phyloP scores from a whole-genome alignment of 495 filamentous ascomycete species.

The Xylaria acuta region DNA sequence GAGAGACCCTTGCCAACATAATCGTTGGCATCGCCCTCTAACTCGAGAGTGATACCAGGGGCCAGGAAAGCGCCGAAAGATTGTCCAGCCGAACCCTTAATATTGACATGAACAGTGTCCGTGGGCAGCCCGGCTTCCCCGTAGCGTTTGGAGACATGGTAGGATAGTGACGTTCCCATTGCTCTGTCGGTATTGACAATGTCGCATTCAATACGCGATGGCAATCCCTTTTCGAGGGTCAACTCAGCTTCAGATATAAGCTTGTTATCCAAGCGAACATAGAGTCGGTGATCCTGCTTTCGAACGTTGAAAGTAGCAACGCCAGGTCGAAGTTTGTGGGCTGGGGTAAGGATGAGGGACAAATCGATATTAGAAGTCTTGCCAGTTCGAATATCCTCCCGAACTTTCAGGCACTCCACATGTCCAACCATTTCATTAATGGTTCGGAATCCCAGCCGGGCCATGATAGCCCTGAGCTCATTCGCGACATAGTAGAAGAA shows the following conservation, averaged over 20 bases:
- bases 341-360: slow-evolving; percentile 93
- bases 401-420: slow-evolving; percentile 83
- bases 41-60: slow-evolving; percentile 92
- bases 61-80: slow-evolving; percentile 97
- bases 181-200: slow-evolving; percentile 98
- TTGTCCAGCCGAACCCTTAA: slow-evolving; percentile 98
- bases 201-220: slow-evolving; percentile 94
- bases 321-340: slow-evolving; percentile 93
- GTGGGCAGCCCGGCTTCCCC: slow-evolving; percentile 90
- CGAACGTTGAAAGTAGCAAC: slow-evolving; percentile 99
- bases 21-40: slow-evolving; percentile 97
- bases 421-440: slow-evolving; percentile 99
- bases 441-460: slow-evolving; percentile 89
- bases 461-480: slow-evolving; percentile 98
- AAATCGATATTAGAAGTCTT: slow-evolving; percentile 96
- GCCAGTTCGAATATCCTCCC: slow-evolving; percentile 83
- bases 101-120: slow-evolving; percentile 96
- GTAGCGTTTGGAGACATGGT: slow-evolving; percentile 92
- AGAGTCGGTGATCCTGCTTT: slow-evolving; percentile 95
- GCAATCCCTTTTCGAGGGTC: slow-evolving; percentile 94
- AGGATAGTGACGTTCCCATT: slow-evolving; percentile 93
- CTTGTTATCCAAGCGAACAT: slow-evolving; percentile 97
- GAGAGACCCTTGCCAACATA: slow-evolving; percentile 98
- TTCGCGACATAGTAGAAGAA: slow-evolving; percentile 99
- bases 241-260: slow-evolving; percentile 97